Percentiles rank a stretch among this genome's conserved stretches.
These are phyloP conservation scores for Pseudoscleropodium purum DNA, from an alignment of 225 moss, liverwort and hornwort species.

Conservation along the genomic window DNA sequence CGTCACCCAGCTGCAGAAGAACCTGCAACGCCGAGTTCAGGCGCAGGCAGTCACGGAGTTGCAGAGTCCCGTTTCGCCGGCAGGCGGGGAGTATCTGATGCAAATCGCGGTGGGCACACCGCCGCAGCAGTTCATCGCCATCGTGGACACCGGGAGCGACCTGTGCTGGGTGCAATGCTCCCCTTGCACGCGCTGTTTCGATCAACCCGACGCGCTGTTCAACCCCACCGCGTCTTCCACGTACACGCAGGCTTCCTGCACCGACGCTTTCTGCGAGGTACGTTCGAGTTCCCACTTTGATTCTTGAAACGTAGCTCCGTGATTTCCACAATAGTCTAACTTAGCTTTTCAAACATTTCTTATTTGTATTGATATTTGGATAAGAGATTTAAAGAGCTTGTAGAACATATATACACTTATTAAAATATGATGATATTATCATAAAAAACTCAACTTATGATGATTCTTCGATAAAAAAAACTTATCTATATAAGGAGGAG, in stretches of 20 bases:
- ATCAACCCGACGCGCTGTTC: conserved; percentile 4
- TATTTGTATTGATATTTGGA: background rate
- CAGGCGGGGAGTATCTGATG: conserved; percentile 16
- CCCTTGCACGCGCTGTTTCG: conserved; percentile 31
- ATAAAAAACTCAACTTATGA: background rate
- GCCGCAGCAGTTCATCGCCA: background rate
- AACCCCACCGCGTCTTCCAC: background rate
- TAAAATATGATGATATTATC: background rate
- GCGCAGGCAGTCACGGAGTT: background rate
- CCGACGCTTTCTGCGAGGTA: background rate
- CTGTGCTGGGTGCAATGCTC: conserved; percentile 44
- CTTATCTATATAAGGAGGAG: background rate
- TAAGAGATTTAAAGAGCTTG: background rate
- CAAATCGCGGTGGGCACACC: conserved; percentile 33
- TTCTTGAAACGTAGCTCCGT: background rate
- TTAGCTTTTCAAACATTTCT: background rate
- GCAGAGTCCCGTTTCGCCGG: background rate
- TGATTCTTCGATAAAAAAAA: background rate
- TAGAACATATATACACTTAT: background rate
- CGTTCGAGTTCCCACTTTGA: no score
- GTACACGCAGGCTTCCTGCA: background rate
- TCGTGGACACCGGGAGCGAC: conserved; percentile 25
- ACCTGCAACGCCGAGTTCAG: background rate
- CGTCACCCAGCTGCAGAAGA: background rate
- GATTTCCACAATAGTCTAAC: no score